Base-by-base conservation (phyloP, 768 basidiomycete genomes). In the Tylopilus subfusipes region DNA sequence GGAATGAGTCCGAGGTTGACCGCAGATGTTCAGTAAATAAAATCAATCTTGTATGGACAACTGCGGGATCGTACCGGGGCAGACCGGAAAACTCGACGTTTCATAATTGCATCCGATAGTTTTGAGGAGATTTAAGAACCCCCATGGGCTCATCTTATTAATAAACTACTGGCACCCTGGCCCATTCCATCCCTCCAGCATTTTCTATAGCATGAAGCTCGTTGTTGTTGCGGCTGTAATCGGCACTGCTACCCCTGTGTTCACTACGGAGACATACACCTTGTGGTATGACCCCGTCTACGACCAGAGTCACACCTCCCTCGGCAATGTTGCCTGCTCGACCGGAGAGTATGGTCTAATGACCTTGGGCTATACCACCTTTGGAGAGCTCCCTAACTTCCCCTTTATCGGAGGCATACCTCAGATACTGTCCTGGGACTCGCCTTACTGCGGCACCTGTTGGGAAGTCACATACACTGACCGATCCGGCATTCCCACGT, bases 371-470 rank as follows among this genome's bases (percentile, higher is more conserved):
- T 43, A 42, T 18, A 21, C 22, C 14, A 36, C 21, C 6, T 27
- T 54, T 1, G 10, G n/a, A 0, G 11, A 42, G 3, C 4, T 48
- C 10, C 53, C 40, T 34, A 13, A 19, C 19, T 43, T 19, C 19
- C 53, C 85, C 1, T 64, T 73, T 66, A 82, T 87, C 61, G 84
- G 82, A 29, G 84, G 80, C 1, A 79, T 75, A 1, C 71, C 74
- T 16, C 81, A 76, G 34, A 72, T 86, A 52, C 67, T 66, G 7
- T 78, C 76, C 25, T 85, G 71, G 68, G 75, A 81, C 63, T 84
- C 82, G 1, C 55, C 66, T 2, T 69, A 73, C 42, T 87, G 85
- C 59, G 83, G 82, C 2, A 75, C 77, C 24, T 87, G 86, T 68
- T 87, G 83, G 83, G 51, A 74, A 54, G 63, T 86, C 57, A 76